phyloP scores from a whole-genome alignment of 2,329 filamentous ascomycete genomes.

The Calonectria multiphialidica region DNA sequence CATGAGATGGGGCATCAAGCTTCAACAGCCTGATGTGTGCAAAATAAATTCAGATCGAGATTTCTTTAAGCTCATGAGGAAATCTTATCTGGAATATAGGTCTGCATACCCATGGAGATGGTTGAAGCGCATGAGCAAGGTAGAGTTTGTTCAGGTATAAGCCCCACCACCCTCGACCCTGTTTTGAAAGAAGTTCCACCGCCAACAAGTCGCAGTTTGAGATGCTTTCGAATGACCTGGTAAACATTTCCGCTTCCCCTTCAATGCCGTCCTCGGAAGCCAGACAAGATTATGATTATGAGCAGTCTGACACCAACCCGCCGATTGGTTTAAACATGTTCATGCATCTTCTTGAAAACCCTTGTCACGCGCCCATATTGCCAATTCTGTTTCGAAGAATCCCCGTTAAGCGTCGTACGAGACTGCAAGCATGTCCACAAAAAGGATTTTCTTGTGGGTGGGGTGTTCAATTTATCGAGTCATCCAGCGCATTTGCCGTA shows the following conservation, averaged over 20 bases:
- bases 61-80: conserved; percentile 3
- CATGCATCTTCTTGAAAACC: conserved; percentile 24
- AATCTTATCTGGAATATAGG: neutral
- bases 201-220: neutral
- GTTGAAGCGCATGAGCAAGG: neutral
- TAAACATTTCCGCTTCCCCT: neutral
- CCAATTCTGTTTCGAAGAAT: conserved; percentile 17
- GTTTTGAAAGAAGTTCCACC: too few species aligned
- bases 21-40: conserved; percentile 26
- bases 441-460: neutral
- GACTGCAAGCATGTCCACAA: neutral
- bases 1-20: neutral
- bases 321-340: conserved; percentile 16
- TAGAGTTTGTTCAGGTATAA: conserved; percentile 19
- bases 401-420: neutral
- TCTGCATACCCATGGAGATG: neutral
- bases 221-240: neutral
- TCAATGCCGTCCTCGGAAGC: neutral
- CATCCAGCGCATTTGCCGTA: neutral
- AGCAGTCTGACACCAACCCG: conserved; percentile 19
- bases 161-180: neutral
- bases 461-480: neutral
- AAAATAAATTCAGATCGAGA: conserved; percentile 19
- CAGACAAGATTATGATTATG: conserved; percentile 10
- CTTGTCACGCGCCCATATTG: conserved; percentile 2